Base-by-base conservation (phyloP, 1,284 basidiomycete species). In the Naganishia sp. region DNA sequence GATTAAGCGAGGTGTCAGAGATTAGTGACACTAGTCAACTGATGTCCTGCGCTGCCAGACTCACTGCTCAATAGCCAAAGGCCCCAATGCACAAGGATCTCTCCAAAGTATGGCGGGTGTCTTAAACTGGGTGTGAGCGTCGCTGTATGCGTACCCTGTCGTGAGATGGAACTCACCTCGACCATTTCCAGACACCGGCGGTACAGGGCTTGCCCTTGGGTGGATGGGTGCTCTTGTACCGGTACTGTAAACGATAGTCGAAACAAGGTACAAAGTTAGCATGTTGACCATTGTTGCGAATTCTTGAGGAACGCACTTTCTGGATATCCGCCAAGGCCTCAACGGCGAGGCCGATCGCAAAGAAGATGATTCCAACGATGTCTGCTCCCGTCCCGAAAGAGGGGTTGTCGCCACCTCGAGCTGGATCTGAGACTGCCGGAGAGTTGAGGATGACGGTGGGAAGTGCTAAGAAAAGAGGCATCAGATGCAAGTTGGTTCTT, bases 51-150 rank as follows among this genome's bases (percentile, higher is more conserved):
- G 23, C 18, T 18, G 39, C 0, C 15, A 4, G 13, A 71, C 73
- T 68, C 64, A 76, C 75, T 77, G 65, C 84, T 84, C 2, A 88
- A 76, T 23, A 84, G 82, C 85, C 86, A 89, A 25, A 89, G 84
- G 2, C 87, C 87, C 87, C 87, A 88, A 84, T 87, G 88, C 69
- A 87, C 86, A 52, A 87, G 74, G 68, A 89, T 88, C 74, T 90
- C 88, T 74, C 88, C 88, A 73, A 89, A 88, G 75, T 89, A 90
- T 9, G 88, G 86, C 33, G 89, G 88, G 70, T 90, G 86, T 25
- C 64, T 74, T 72, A 69, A 69, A 43, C 3, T 5, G 6, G 1
- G 48, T 21, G 25, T 23, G 2, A n/a, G 11, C 48, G 21, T 13
- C 5, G 2, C 48, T 23, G 48, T 23, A 49, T 13, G 15, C 23